Percentiles rank a stretch among this genome's conserved stretches.
Evolutionary conservation across 345 rosid species (phyloP).

Genomic region (Clarkia xantiana): DNA sequence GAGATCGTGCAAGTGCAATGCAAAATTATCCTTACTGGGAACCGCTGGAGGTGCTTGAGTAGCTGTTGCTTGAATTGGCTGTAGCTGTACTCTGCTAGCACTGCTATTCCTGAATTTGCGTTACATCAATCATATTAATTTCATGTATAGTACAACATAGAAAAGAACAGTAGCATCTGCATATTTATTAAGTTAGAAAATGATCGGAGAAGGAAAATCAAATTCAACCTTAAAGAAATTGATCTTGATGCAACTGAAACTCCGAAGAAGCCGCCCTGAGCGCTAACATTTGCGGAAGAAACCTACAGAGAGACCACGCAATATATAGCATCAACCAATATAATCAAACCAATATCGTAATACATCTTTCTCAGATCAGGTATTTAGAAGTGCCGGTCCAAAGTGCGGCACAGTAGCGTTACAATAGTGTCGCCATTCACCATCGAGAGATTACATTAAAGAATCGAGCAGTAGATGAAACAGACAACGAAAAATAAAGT

Average conservation of each 20-base stretch:
- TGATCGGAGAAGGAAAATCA: background rate
- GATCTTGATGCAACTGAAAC: conserved; percentile 28
- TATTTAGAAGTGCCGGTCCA: background rate
- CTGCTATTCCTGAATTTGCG: conserved; percentile 24
- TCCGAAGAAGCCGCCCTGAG: conserved; percentile 29
- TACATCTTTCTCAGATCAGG: conserved; percentile 26
- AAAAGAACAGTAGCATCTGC: background rate
- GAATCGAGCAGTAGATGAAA: too few relatives aligned
- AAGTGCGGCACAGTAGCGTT: too few relatives aligned
- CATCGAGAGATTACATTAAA: too few relatives aligned
- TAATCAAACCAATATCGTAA: conserved; percentile 5
- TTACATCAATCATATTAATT: too few relatives aligned
- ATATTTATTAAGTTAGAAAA: background rate
- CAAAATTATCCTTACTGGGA: conserved; percentile 31
- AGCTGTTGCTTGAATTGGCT: conserved; percentile 71
- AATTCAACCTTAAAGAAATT: conserved; percentile 52
- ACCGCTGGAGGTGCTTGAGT: conserved; percentile 50
- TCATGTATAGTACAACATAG: too few relatives aligned
- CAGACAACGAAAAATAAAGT: too few relatives aligned
- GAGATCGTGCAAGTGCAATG: background rate
- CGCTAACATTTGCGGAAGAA: conserved; percentile 16
- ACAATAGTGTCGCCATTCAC: too few relatives aligned
- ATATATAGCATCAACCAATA: background rate
- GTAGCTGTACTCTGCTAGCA: conserved; percentile 30
- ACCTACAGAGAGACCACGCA: conserved; percentile 3